Evolutionary conservation across 129 eudicot species (phyloP).

Genomic region (sunflower (Helianthus annuus)): DNA sequence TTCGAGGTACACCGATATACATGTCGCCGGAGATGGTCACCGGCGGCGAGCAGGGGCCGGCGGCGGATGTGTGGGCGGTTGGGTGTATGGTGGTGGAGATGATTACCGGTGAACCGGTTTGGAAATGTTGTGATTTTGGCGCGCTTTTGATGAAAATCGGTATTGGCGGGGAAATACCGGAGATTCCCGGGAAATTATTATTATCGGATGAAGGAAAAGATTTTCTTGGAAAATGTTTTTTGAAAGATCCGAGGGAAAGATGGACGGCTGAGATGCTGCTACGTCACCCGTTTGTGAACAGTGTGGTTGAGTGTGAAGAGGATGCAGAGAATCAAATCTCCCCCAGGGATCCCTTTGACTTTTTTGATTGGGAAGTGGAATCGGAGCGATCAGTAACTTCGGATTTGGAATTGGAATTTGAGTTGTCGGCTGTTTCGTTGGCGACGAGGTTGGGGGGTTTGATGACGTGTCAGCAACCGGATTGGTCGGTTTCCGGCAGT

Average conservation of each 20-base stretch:
- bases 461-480: constrained; percentile 41
- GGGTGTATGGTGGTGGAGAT: constrained; percentile 83
- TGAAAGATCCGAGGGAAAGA: constrained; percentile 61
- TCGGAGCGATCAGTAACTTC: constrained; percentile 30
- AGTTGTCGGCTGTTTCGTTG: constrained; percentile 31
- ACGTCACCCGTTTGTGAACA: constrained; percentile 54
- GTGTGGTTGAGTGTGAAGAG: constrained; percentile 12
- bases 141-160: constrained; percentile 66
- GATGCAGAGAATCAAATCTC: constrained; percentile 37
- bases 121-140: constrained; percentile 61
- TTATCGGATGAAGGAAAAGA: constrained; percentile 67
- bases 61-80: constrained; percentile 90
- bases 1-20: constrained; percentile 82
- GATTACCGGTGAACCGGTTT: constrained; percentile 68
- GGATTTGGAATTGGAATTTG: constrained; percentile 14
- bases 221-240: constrained; percentile 66
- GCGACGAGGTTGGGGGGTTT: constrained; percentile 46
- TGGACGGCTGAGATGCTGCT: constrained; percentile 99
- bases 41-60: constrained; percentile 59
- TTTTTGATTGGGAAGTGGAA: constrained; percentile 65
- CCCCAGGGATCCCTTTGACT: constrained; percentile 76
- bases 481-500: constrained; percentile 55
- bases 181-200: constrained; percentile 47
- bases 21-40: constrained; percentile 88
- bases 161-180: constrained; percentile 61